Base-by-base conservation (phyloP, 2,329 filamentous ascomycete species). In the Hirsutella thompsonii region DNA sequence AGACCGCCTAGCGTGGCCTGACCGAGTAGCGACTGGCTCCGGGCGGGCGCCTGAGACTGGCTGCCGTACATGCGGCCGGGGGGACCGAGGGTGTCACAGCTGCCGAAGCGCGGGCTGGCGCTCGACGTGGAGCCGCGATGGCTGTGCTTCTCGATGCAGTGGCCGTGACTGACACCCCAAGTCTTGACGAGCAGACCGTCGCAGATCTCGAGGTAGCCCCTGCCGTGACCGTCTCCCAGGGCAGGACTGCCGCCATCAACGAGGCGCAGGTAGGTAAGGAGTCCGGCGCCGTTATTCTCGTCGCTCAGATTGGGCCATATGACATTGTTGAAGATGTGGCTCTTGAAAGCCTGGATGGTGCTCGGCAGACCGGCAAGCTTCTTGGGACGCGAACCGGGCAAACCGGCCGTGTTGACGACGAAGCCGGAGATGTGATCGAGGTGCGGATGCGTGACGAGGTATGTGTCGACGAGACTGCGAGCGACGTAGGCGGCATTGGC, bases 251-350 rank as follows among this genome's bases (percentile, higher is more conserved):
- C 90, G 10, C 89, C 90, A 56, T 95, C 89, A 5, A 86, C 81
- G 9, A 98, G 69, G 14, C 92, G 77, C 57, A 88, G 81, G 52
- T 94, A 96, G 0, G 87, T 94, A 28, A 98, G 79, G 21, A 98
- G 72, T 0, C 92, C 92, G 4, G 89, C 89, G 20, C 92, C 92
- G 28, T 89, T 88, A 57, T 94, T 92, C 62, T 98, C 92, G 54
- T 98, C 90, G 0, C 87, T 93, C 32, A 98, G 66, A 51, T 98
- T 98, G 0, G 92, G 92, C 92, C 92, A 98, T 41, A 96, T 94
- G 43, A 94, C 68, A 54, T 95, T 93, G 62, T 98, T 98, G 68
- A 98, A 98, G 44, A 98, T 86, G 61, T 98, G 89, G 1, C 71
- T 79, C 58, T 94, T 96, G 61, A 98, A 81, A 0, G 90, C 89